Evolutionary conservation across 2,329 filamentous ascomycete species (phyloP), one percentile per base, ranked within the genome.

Genomic region (Fusarium sarcochroum): DNA sequence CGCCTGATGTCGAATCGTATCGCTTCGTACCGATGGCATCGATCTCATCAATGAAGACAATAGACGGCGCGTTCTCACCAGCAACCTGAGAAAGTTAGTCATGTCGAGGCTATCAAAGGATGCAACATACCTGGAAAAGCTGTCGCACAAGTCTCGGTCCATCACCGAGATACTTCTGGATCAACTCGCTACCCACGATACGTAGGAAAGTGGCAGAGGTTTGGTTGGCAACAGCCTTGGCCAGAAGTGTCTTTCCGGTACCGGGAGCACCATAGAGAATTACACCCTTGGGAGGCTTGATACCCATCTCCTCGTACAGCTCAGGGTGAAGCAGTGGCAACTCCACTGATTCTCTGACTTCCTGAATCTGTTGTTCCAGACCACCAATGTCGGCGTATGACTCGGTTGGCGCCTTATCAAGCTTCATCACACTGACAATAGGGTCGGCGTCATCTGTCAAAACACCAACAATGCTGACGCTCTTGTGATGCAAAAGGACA

Each of bases 261-360:
- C 96, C 96, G 0, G 96, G 96, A 7, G 93, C 94, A 83, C 96
- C 96, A 79, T 99, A 99, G 25, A 99, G 90, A 76, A 99, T 99
- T 74, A 99, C 96, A 87, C 96, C 96, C 87, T 99, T 99, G 64
- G 96, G 96, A 6, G 96, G 96, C 82, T 99, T 99, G 87, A 99
- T 98, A 77, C 96, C 96, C 96, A 99, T 99, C 85, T 99, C 96
- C 81, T 99, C 96, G 82, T 99, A 99, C 52, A 99, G 84, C 82
- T 99, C 96, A 1, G 96, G 96, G 79, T 99, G 96, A 62, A 99
- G 86, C 68, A 99, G 85, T 7, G 96, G 96, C 75, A 99, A 82
- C 83, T 99, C 96, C 59, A 99, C 96, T 2, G 96, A 97, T 84
- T 99, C 96, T 72, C 96, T 88, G 45, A 99, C 96, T 83, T 99